phyloP scores from a whole-genome alignment of 2,329 filamentous ascomycete genomes.

The Pseudogymnoascus verrucosus region DNA sequence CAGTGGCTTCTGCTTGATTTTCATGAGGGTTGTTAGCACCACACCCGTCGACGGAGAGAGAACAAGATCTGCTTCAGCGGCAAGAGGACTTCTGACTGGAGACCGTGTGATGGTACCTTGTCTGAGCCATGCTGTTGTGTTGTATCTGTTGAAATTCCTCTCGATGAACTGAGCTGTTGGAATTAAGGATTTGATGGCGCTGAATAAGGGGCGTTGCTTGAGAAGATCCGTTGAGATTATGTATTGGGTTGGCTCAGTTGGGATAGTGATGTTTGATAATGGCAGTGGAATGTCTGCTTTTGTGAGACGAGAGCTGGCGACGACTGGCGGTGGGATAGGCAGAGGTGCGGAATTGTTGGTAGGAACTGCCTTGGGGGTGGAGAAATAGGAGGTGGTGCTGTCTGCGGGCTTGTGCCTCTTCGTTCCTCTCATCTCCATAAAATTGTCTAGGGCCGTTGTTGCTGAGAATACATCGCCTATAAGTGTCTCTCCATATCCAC shows the following conservation, averaged over 20 bases:
- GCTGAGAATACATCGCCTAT: slow-evolving; percentile 31
- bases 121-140: slow-evolving; percentile 28
- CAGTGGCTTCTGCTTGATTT: slow-evolving; percentile 62
- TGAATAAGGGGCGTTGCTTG: slow-evolving; percentile 39
- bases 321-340: neutral
- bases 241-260: slow-evolving; percentile 30
- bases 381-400: slow-evolving; percentile 25
- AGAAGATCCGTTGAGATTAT: slow-evolving; percentile 44
- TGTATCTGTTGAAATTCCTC: slow-evolving; percentile 44
- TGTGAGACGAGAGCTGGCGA: neutral
- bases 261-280: slow-evolving; percentile 12
- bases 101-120: slow-evolving; percentile 28
- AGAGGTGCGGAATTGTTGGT: neutral
- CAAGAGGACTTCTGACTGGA: slow-evolving; percentile 32
- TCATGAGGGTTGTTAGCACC: slow-evolving; percentile 62
- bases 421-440: slow-evolving; percentile 40
- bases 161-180: slow-evolving; percentile 48
- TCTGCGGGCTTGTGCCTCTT: slow-evolving; percentile 24
- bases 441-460: slow-evolving; percentile 37
- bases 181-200: slow-evolving; percentile 41
- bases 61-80: slow-evolving; percentile 63
- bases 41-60: slow-evolving; percentile 62
- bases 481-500: slow-evolving; percentile 7
- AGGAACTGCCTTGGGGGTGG: neutral
- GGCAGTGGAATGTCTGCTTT: slow-evolving; percentile 14